A percentile compares a stretch with the other conserved stretches of the same genome.
phyloP scores from a whole-genome alignment of 2,329 filamentous ascomycete species.

The Venturia asperata region DNA sequence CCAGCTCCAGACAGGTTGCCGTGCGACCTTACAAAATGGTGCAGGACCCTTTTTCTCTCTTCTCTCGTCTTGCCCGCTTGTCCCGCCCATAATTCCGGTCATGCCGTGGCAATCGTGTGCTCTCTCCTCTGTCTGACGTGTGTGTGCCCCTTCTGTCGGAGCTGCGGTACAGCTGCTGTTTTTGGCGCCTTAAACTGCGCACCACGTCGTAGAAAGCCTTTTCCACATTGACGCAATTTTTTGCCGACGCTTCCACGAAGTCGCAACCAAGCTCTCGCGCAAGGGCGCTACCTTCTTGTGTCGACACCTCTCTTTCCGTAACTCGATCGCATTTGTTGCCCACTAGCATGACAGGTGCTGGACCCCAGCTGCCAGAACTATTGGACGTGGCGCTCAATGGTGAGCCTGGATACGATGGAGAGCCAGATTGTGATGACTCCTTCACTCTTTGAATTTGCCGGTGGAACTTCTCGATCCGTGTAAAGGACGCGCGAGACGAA shows the following conservation, averaged over 20 bases:
- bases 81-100: slow-evolving; percentile 12
- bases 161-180: slow-evolving; percentile 41
- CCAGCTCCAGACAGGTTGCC: not conserved
- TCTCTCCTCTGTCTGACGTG: slow-evolving; percentile 15
- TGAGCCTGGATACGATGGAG: slow-evolving; percentile 69
- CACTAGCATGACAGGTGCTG: slow-evolving; percentile 93
- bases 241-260: slow-evolving; percentile 93
- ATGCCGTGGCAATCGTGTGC: slow-evolving; percentile 11
- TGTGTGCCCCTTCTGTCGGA: slow-evolving; percentile 18
- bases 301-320: slow-evolving; percentile 91
- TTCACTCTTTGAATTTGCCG: slow-evolving; percentile 97
- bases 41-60: slow-evolving; percentile 17
- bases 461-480: slow-evolving; percentile 90
- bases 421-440: slow-evolving; percentile 68
- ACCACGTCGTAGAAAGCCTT: slow-evolving; percentile 99
- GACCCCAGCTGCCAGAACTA: slow-evolving; percentile 49
- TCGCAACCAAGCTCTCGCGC: slow-evolving; percentile 91
- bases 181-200: slow-evolving; percentile 76
- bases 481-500: slow-evolving; percentile 90
- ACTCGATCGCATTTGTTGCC: slow-evolving; percentile 98
- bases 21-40: slow-evolving; percentile 14
- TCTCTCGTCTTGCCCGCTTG: slow-evolving; percentile 15
- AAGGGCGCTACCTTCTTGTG: slow-evolving; percentile 87
- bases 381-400: slow-evolving; percentile 55
- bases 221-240: slow-evolving; percentile 97